Evolutionary conservation across 2,329 filamentous ascomycete genomes (phyloP).

Genomic region (Apiospora marii): DNA sequence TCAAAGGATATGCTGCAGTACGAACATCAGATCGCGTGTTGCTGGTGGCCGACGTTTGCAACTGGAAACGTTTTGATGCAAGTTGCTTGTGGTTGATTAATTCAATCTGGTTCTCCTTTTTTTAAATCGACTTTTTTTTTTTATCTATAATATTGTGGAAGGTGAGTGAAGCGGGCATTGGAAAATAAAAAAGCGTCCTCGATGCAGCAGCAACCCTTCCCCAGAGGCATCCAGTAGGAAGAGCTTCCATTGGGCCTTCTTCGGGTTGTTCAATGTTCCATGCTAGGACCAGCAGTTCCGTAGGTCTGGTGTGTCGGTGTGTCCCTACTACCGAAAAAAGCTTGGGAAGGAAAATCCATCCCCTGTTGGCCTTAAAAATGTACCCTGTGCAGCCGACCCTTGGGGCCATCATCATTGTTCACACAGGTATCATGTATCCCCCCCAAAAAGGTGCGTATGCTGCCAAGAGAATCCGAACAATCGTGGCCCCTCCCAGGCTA

Average conservation of each 20-base stretch:
- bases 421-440: conserved; percentile 8
- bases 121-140: neutral
- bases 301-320: conserved; percentile 18
- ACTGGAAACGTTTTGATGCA: neutral
- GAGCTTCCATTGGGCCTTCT: conserved; percentile 18
- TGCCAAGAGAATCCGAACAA: conserved; percentile 12
- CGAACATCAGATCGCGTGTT: neutral
- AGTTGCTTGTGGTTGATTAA: neutral
- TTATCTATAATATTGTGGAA: neutral
- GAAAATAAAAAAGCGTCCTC: neutral
- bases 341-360: conserved; percentile 17
- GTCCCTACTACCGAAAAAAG: conserved; percentile 18
- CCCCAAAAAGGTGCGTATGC: neutral
- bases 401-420: conserved; percentile 14
- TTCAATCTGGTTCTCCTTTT: neutral
- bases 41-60: neutral
- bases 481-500: conserved; percentile 14
- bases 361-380: conserved; percentile 18
- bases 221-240: neutral
- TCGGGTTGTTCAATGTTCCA: conserved; percentile 21
- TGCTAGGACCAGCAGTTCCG: conserved; percentile 22
- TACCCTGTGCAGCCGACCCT: neutral
- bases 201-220: neutral
- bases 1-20: neutral
- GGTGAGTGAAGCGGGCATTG: neutral